Evolutionary conservation across 2,329 filamentous ascomycete genomes (phyloP).

Genomic region (Periconia sp.): DNA sequence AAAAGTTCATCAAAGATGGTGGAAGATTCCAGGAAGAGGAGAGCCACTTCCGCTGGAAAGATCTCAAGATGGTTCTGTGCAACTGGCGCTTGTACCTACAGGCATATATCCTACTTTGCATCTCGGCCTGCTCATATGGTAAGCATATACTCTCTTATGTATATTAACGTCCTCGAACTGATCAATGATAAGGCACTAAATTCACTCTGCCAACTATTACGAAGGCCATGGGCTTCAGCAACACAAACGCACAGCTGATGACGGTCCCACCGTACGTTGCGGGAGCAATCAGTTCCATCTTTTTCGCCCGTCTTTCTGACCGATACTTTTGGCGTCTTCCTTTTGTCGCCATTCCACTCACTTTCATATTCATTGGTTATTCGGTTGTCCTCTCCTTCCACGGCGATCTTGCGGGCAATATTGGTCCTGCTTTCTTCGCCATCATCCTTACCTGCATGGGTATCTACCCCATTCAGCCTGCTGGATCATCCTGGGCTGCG

Average conservation of each 20-base stretch:
- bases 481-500: constrained; percentile 35
- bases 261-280: constrained; percentile 31
- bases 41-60: constrained; percentile 25
- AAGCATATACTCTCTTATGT: constrained; percentile 2
- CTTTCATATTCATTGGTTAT: constrained; percentile 39
- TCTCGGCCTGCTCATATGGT: constrained; percentile 34
- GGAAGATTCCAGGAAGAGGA: constrained; percentile 22
- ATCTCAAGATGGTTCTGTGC: constrained; percentile 29
- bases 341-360: constrained; percentile 36
- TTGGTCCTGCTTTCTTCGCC: constrained; percentile 53
- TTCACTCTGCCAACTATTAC: constrained; percentile 37
- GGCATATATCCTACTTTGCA: constrained; percentile 32
- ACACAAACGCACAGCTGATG: constrained; percentile 37
- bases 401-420: constrained; percentile 47
- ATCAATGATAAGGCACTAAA: constrained; percentile 22
- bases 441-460: constrained; percentile 53
- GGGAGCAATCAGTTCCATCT: constrained; percentile 29
- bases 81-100: constrained; percentile 40
- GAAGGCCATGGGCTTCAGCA: constrained; percentile 35
- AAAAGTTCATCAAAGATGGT: constrained; percentile 31
- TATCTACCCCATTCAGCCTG: constrained; percentile 42
- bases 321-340: constrained; percentile 33
- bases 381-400: constrained; percentile 48
- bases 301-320: constrained; percentile 30
- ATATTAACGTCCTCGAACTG: background rate